Evolutionary conservation across 805 yeast genomes (phyloP), one percentile per base, ranked within the genome.

Genomic region (Wilhelminamyces savonicus): DNA sequence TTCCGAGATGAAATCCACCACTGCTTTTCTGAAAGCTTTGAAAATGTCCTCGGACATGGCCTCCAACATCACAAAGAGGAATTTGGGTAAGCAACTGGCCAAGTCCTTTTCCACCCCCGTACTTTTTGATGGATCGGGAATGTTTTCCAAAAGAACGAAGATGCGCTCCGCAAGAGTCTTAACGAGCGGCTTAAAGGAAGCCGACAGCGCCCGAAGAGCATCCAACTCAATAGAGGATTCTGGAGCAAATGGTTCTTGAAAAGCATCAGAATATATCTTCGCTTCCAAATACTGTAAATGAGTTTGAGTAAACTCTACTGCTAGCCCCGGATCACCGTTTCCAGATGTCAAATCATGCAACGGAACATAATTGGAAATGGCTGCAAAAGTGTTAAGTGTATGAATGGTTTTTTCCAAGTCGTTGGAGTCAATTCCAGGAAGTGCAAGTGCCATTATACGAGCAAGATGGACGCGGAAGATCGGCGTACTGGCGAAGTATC

Each of bases 371-470:
- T 81, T 64, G 1, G 86, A 78, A 15, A 80, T 71, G 0, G 84
- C 66, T 8, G 84, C 80, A 32, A 92, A 69, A 13, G 82, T 69
- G 34, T 78, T 72, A 23, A 88, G 56, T 0, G 94, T 71, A 29
- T 75, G 69, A 11, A 77, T 65, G 0, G 95, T 79, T 48, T 88
- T 74, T 10, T 65, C 67, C 28, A 86, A 66, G 53, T 92, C 98
- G 50, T 88, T 92, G 1, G 88, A 74, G 50, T 92, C 97, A 17
- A 92, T 76, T 18, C 92, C 95, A 0, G 87, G 83, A 6, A 87
- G 52, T 2, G 79, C 60, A 52, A 85, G 66, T 16, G 78, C 72
- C 23, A 88, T 50, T 11, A 92, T 61, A 31, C 94, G 73, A 0
- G 94, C 75, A 9, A 86, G 59, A 46, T 92, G 98, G 9, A 84